These are phyloP conservation scores for Fusarium pininemorale DNA, from an alignment of 2,329 filamentous ascomycete genomes.

Conservation along the genomic window DNA sequence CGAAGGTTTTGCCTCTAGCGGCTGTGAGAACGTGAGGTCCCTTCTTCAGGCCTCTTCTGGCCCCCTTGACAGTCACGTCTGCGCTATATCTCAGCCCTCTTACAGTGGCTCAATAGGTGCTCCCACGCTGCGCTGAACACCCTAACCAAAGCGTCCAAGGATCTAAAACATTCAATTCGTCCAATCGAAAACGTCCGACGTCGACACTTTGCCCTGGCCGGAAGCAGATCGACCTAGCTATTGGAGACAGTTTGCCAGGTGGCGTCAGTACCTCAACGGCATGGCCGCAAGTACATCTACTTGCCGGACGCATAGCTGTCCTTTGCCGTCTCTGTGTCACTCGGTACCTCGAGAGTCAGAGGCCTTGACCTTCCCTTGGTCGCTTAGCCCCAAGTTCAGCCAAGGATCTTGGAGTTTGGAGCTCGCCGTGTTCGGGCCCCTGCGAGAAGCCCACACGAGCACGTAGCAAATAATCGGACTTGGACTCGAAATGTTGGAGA, in stretches of 20 bases:
- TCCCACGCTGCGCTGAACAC: not conserved
- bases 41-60: slow-evolving; percentile 12
- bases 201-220: slow-evolving; percentile 37
- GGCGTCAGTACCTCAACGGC: slow-evolving; percentile 33
- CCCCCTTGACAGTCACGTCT: slow-evolving; percentile 27
- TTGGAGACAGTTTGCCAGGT: slow-evolving; percentile 30
- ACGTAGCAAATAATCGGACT: slow-evolving; percentile 36
- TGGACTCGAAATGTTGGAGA: slow-evolving; percentile 30
- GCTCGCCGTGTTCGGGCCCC: slow-evolving; percentile 34
- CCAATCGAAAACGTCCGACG: slow-evolving; percentile 36
- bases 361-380: slow-evolving; percentile 29
- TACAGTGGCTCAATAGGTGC: slow-evolving; percentile 32
- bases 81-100: slow-evolving; percentile 29
- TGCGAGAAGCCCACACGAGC: slow-evolving; percentile 38
- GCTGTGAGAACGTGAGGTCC: slow-evolving; percentile 20
- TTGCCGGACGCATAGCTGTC: slow-evolving; percentile 8
- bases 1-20: slow-evolving; percentile 52
- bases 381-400: slow-evolving; percentile 32
- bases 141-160: not conserved
- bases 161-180: slow-evolving; percentile 14
- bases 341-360: slow-evolving; percentile 19
- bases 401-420: slow-evolving; percentile 30
- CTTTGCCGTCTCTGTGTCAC: slow-evolving; percentile 28
- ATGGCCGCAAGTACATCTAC: slow-evolving; percentile 34
- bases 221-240: slow-evolving; percentile 39